These are phyloP conservation scores for Endotrypanum monterogeii DNA, from an alignment of 208 protist species.

Conservation along the genomic window DNA sequence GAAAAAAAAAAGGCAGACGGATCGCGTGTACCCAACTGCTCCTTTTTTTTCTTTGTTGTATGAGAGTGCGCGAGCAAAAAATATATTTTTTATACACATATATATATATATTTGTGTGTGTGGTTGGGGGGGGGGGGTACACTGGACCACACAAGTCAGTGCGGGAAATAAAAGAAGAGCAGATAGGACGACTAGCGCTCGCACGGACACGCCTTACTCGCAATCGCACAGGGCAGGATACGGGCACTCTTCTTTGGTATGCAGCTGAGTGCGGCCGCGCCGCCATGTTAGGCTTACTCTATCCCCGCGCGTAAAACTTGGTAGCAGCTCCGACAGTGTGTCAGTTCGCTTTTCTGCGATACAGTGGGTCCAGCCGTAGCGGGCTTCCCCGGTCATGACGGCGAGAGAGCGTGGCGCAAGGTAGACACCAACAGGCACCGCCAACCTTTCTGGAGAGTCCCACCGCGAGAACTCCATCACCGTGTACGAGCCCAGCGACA, in stretches of 20 bases:
- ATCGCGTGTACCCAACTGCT: not conserved
- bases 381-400: conserved; percentile 61
- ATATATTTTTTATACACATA: no score
- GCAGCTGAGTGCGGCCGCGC: conserved; percentile 34
- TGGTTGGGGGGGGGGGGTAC: not conserved
- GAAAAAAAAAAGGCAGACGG: not conserved
- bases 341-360: conserved; percentile 75
- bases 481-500: conserved; percentile 82
- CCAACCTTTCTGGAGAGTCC: conserved; percentile 28
- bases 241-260: conserved; percentile 45
- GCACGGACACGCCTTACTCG: not conserved
- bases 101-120: no score
- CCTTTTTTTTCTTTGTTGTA: no score
- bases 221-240: conserved; percentile 75
- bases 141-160: no score
- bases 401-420: conserved; percentile 61
- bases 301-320: conserved; percentile 41
- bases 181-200: not conserved
- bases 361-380: conserved; percentile 81
- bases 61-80: no score
- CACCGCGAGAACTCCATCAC: conserved; percentile 79
- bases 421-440: conserved; percentile 41
- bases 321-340: conserved; percentile 57
- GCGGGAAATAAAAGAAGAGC: not conserved
- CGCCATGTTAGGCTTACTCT: conserved; percentile 83